Base-by-base conservation (phyloP, 139 green algal genomes). In the Picochlorum sp. region DNA sequence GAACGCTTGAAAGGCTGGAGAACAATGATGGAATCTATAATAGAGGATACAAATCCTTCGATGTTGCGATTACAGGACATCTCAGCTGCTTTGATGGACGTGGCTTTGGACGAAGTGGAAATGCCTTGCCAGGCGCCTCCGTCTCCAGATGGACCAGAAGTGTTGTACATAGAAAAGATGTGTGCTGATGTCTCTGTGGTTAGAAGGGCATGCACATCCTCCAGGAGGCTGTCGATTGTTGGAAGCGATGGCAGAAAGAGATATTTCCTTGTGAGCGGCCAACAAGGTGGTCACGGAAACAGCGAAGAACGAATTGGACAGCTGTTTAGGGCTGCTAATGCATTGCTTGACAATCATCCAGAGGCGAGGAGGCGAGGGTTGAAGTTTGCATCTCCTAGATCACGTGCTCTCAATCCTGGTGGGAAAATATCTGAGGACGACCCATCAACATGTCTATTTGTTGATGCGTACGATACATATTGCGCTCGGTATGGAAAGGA, bases 351-450 rank as follows among this genome's bases (percentile, higher is more conserved):
- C 18, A 78, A 77, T 23, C 77, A 92, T 69, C 77, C 83, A 16
- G 79, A 88, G 66, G 77, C 78, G 5, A 78, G 92, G 3, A 61
- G 74, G 20, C 76, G 93, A 7, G 57, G 72, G 18, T 77, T 97
- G 26, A 70, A 69, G 14, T 94, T 86, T 63, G 79, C 90, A 70
- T 82, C 86, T 2, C 93, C 94, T n/a, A 20, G 60, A 10, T 66
- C 60, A 8, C 45, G 62, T 45, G 44, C 45, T 16, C 28, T 72
- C 7, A 66, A n/a, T 8, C 30, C 16, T 45, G 41, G 16, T 69
- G 81, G 92, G 45, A 84, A 87, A 2, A 72, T 99, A 54, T 70
- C 97, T 62, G 92, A 97, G 77, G 93, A 99, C 66, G 87, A 97
- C 57, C 70, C 80, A 13, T 83, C 68, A 68, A 87, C 85, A 73